Evolutionary conservation across 495 filamentous ascomycete species (phyloP).

Genomic region (Penicillium turbatum): DNA sequence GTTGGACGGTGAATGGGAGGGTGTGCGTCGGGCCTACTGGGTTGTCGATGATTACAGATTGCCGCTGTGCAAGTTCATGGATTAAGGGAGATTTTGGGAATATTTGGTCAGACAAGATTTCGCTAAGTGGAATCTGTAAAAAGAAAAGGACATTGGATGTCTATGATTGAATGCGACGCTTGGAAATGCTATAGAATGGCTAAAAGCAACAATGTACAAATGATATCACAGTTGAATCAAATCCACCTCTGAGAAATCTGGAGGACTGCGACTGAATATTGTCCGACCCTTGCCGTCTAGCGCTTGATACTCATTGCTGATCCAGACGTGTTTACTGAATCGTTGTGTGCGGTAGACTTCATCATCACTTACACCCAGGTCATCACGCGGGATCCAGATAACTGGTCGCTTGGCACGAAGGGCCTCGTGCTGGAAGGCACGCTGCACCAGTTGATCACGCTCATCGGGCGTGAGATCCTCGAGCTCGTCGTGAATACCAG

Average conservation of each 20-base stretch:
- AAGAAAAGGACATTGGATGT: conserved; percentile 3
- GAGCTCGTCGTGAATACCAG: conserved; percentile 82
- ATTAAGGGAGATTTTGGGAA: conserved; percentile 31
- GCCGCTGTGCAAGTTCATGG: conserved; percentile 60
- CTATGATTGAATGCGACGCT: conserved; percentile 22
- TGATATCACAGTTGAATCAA: conserved; percentile 67
- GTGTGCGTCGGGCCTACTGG: conserved; percentile 85
- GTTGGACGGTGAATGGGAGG: conserved; percentile 70
- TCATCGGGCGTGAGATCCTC: conserved; percentile 92
- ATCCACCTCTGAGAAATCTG: conserved; percentile 89
- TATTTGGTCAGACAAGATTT: background rate
- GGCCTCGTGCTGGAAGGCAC: conserved; percentile 88
- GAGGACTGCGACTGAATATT: conserved; percentile 83
- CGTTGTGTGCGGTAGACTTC: conserved; percentile 74
- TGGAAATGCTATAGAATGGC: conserved; percentile 20
- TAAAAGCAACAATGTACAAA: conserved; percentile 13
- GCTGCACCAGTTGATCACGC: conserved; percentile 77
- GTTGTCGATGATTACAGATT: conserved; percentile 69
- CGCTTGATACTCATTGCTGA: conserved; percentile 86
- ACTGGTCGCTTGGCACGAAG: conserved; percentile 80
- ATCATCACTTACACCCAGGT: conserved; percentile 86
- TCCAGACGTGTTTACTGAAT: conserved; percentile 82
- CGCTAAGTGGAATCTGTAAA: background rate
- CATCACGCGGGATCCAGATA: conserved; percentile 92
- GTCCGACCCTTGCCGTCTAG: conserved; percentile 79